phyloP scores from a whole-genome alignment of 768 basidiomycete species.

The Favolaschia claudopus region DNA sequence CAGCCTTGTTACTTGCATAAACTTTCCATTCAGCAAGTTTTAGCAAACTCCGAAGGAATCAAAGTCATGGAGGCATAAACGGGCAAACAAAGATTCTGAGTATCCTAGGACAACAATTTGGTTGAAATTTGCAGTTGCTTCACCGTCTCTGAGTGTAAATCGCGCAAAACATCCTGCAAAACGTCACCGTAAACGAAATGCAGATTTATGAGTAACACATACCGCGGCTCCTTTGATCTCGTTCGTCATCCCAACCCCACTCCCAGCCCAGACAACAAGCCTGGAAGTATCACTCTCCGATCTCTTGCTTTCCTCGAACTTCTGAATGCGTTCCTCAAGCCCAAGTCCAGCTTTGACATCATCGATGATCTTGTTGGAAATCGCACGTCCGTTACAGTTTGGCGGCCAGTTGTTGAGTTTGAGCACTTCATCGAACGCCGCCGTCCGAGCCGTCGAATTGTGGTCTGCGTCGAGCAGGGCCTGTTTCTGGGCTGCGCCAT shows the following conservation, averaged over 20 bases:
- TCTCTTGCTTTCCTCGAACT: conserved; percentile 38
- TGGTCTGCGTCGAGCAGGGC: conserved; percentile 33
- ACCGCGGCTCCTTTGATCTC: conserved; percentile 41
- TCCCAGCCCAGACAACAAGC: conserved; percentile 52
- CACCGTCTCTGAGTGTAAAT: neutral
- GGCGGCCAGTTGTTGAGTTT: conserved; percentile 51
- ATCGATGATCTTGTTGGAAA: conserved; percentile 45
- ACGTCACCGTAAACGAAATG: neutral
- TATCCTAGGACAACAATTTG: no score
- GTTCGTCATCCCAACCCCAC: conserved; percentile 46
- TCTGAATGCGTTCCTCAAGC: conserved; percentile 38
- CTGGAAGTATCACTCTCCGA: conserved; percentile 38
- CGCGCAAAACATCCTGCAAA: neutral
- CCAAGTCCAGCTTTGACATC: conserved; percentile 40
- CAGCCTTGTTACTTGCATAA: no score
- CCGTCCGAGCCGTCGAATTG: conserved; percentile 47
- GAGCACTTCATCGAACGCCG: conserved; percentile 52
- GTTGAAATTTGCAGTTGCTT: no score
- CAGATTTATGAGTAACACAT: neutral
- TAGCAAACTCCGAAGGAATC: no score
- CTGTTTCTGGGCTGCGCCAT: conserved; percentile 31
- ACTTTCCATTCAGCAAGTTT: no score
- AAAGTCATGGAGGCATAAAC: no score
- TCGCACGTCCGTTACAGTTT: conserved; percentile 52
- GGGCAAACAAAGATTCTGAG: no score